Conservation (phyloP, 1,284 basidiomycete species). For the Malassezia sympodialis region DNA sequence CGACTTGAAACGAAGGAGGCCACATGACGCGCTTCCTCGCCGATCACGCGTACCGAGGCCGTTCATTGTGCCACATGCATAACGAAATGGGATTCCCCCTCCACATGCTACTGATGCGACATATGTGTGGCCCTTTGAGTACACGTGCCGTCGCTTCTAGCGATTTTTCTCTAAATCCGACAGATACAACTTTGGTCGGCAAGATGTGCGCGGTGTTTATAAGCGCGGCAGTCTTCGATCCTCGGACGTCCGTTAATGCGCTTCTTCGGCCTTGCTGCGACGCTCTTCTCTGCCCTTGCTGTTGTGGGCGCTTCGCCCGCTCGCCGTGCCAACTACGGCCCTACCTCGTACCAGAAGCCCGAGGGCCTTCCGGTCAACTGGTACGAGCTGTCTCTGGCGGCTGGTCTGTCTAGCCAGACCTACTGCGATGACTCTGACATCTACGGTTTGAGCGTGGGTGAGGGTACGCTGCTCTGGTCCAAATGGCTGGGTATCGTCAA, state of each 20-base stretch:
- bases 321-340: background rate
- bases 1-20: no score
- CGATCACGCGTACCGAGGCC: no score
- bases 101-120: no score
- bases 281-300: background rate
- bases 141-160: no score
- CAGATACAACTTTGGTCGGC: no score
- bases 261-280: background rate
- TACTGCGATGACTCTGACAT: background rate
- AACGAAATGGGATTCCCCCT: no score
- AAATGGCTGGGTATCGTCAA: conserved; percentile 22
- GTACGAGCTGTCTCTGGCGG: background rate
- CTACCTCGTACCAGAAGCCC: background rate
- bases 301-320: background rate
- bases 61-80: no score
- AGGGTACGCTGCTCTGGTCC: conserved; percentile 23
- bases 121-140: no score
- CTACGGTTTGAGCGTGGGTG: conserved; percentile 12
- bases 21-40: no score
- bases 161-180: no score
- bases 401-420: background rate
- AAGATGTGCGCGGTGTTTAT: background rate
- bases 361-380: background rate
- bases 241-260: background rate
- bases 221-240: background rate